Percentiles rank a stretch among this genome's conserved stretches.
Conservation (phyloP, 352 stramenopile species). For the Phytophthora syringae region DNA sequence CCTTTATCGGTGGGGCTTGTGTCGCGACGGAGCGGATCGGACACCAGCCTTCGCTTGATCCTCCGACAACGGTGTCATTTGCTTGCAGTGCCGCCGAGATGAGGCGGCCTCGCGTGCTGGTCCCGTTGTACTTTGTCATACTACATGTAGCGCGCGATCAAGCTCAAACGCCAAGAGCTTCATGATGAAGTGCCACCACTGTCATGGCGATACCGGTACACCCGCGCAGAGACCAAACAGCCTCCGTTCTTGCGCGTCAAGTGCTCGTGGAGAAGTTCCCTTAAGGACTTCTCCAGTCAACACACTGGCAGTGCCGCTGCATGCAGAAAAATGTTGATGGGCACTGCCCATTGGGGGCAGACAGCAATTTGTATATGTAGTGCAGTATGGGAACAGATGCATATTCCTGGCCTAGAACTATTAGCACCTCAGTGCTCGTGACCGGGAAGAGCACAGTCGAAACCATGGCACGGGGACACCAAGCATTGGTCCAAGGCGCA, state of each 20-base stretch:
- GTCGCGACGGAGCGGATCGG: conserved; percentile 8
- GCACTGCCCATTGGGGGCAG: no score
- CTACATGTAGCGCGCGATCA: conserved; percentile 3
- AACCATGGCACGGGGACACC: no score
- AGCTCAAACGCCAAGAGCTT: conserved; percentile 14
- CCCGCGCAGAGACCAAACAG: conserved; percentile 19
- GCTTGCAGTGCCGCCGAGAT: conserved; percentile 18
- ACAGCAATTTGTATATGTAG: no score
- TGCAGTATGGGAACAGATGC: no score
- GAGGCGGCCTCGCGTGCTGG: conserved; percentile 11
- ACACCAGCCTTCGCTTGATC: conserved; percentile 23
- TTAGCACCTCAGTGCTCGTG: not conserved
- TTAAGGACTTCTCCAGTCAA: no score
- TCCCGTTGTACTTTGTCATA: conserved; percentile 15
- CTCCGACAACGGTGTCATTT: conserved; percentile 25
- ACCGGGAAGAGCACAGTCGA: not conserved
- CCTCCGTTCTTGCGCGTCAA: not conserved
- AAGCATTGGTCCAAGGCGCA: no score
- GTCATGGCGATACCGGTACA: conserved; percentile 19
- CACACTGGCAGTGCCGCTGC: no score
- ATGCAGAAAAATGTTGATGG: no score
- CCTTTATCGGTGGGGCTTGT: conserved; percentile 20
- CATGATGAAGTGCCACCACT: conserved; percentile 29
- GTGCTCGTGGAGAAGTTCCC: conserved; percentile 3
- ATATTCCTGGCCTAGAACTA: not conserved